Evolutionary conservation across 805 yeast species (phyloP).

Genomic region (Schwanniomyces polymorphus): DNA sequence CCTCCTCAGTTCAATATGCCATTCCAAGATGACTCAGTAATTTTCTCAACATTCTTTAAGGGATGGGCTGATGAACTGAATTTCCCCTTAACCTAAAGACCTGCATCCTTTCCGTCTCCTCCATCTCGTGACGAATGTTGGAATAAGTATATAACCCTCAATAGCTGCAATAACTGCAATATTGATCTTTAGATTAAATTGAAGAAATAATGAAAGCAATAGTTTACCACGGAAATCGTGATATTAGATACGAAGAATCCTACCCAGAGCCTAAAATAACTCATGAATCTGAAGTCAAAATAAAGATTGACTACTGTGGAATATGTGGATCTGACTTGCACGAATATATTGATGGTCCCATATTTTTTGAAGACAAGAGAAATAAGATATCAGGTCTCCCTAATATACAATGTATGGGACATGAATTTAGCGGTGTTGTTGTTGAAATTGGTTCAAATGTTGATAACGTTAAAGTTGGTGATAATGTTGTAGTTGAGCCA

Average conservation of each 20-base stretch:
- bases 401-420: constrained; percentile 50
- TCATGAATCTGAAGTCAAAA: constrained; percentile 35
- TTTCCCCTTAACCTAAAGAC: no score
- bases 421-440: constrained; percentile 65
- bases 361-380: constrained; percentile 42
- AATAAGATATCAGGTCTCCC: constrained; percentile 49
- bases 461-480: constrained; percentile 55
- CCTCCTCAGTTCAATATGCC: no score
- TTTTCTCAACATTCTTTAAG: no score
- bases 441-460: constrained; percentile 59
- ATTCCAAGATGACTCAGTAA: no score
- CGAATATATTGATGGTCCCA: constrained; percentile 57
- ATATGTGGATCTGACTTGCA: constrained; percentile 65
- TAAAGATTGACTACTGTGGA: constrained; percentile 62
- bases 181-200: neutral
- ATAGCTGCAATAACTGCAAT: no score
- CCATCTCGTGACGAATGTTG: neutral
- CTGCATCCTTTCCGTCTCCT: neutral
- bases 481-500: constrained; percentile 65
- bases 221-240: constrained; percentile 19
- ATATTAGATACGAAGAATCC: constrained; percentile 12
- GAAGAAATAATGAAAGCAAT: constrained; percentile 19
- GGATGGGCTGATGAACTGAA: no score
- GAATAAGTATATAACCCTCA: no score
- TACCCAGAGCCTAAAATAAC: constrained; percentile 24